Evolutionary conservation across 1,284 basidiomycete species (phyloP), one percentile per base, ranked within the genome.

Genomic region (Ganoderma leucocontextum): DNA sequence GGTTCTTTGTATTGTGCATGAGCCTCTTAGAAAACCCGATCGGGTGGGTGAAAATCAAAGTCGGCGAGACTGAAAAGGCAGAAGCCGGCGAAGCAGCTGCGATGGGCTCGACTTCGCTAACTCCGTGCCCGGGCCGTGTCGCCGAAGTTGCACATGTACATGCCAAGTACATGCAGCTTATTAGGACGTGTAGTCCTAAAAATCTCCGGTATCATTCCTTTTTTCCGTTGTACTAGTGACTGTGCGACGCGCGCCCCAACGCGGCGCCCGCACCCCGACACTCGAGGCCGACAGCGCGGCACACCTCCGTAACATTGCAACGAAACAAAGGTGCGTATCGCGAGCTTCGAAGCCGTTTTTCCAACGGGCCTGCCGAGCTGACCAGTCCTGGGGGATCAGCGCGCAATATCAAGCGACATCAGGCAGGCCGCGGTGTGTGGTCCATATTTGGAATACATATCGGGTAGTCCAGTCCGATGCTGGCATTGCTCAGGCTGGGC

Each of bases 351-450:
- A 53, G 29, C 6, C 2, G 15, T 6, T 4, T 33, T 53, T 49
- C 47, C 47, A 22, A 49, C 22, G 22, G 10, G 47, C 52, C n/a
- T 53, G 36, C 55, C 29, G 55, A 58, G 55, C 55, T 36, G 15
- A n/a, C n/a, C n/a, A 2, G 29, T 29, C 29, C 29, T 29, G 29
- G 29, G 19, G 17, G 29, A 62, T 62, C 61, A 62, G 61, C 41
- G 44, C 19, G 44, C 47, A 62, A 62, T 62, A 62, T 62, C 36
- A 19, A 52, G 47, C 13, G n/a, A 8, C 47, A 62, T 62, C 61
- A 62, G 12, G 19, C 61, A 62, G 12, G 19, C 19, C 36, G 52
- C 29, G 17, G 15, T 47, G 12, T 29, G 5, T 8, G n/a, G 22
- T 4, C n/a, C 49, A 17, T 57, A 17, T 19, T 36, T 57, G 35